These are phyloP conservation scores for Samsoniella hepiali DNA, from an alignment of 2,329 filamentous ascomycete genomes.

Conservation along the genomic window DNA sequence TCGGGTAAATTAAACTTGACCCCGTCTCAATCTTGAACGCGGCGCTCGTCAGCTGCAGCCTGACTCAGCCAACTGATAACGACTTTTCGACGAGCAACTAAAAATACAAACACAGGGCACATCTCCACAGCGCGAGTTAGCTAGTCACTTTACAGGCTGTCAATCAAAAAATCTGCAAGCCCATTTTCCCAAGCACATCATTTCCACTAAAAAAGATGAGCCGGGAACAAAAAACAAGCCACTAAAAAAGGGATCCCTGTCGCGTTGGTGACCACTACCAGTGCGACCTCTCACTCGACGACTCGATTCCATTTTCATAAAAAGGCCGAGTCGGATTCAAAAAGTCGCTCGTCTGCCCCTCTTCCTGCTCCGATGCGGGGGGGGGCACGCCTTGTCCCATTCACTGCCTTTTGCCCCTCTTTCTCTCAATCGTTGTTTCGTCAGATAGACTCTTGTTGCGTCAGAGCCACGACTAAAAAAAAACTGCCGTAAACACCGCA, in stretches of 20 bases:
- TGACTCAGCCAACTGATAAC: conserved; percentile 15
- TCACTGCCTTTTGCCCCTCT: conserved; percentile 9
- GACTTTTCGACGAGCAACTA: background rate
- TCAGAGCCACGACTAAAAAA: background rate
- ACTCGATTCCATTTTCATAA: too few relatives aligned
- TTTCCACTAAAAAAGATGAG: too few relatives aligned
- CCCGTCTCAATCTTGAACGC: background rate
- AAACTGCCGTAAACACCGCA: conserved; percentile 15
- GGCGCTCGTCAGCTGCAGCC: background rate
- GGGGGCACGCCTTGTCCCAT: too few relatives aligned
- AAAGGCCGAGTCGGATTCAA: too few relatives aligned
- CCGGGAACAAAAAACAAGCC: too few relatives aligned
- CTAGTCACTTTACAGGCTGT: too few relatives aligned
- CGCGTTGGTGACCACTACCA: too few relatives aligned
- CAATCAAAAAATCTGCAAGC: background rate
- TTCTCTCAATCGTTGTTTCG: background rate
- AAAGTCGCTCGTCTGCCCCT: background rate
- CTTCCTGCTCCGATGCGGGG: background rate
- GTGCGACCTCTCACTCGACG: too few relatives aligned
- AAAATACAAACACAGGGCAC: background rate
- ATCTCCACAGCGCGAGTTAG: background rate
- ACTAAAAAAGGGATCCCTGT: too few relatives aligned
- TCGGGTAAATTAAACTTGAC: background rate
- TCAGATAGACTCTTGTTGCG: conserved; percentile 9
- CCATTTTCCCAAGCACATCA: background rate